phyloP scores from a whole-genome alignment of 805 yeast species.

The Pichia cephalocereana region DNA sequence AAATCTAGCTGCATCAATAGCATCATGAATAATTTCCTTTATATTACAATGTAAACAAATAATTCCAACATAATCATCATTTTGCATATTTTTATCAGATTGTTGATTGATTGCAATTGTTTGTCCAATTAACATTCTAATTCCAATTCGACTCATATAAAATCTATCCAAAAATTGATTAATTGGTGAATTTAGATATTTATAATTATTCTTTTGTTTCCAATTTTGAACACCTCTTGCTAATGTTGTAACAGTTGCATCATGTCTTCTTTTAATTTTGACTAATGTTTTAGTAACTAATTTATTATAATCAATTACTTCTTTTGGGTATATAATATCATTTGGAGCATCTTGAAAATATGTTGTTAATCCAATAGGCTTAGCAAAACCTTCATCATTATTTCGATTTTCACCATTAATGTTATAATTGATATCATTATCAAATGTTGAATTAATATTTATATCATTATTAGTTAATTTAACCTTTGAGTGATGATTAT shows the following conservation, averaged over 20 bases:
- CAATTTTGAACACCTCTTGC: conserved; percentile 91
- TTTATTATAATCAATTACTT: conserved; percentile 63
- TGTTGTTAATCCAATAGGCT: conserved; percentile 9
- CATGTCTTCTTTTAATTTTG: conserved; percentile 74
- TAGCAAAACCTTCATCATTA: conserved; percentile 4
- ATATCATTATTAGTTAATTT: neutral
- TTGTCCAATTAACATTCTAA: conserved; percentile 91
- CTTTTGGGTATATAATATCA: conserved; percentile 57
- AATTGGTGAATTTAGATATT: conserved; percentile 56
- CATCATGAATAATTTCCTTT: conserved; percentile 75
- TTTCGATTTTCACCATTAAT: neutral
- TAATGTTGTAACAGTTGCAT: conserved; percentile 86
- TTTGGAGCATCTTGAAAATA: conserved; percentile 40
- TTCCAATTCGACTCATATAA: conserved; percentile 86
- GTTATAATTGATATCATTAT: neutral
- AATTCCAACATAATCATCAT: conserved; percentile 74
- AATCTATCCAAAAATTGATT: conserved; percentile 79
- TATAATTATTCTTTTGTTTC: conserved; percentile 45
- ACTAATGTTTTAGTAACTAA: conserved; percentile 55
- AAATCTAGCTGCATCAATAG: conserved; percentile 82
- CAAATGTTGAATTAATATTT: neutral
- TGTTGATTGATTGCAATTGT: conserved; percentile 58
- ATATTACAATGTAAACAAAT: conserved; percentile 81
- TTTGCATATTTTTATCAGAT: conserved; percentile 30
- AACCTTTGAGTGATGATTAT: neutral